Base-by-base conservation (phyloP, 2,329 filamentous ascomycete genomes). In the Emericellopsis cladophorae region DNA sequence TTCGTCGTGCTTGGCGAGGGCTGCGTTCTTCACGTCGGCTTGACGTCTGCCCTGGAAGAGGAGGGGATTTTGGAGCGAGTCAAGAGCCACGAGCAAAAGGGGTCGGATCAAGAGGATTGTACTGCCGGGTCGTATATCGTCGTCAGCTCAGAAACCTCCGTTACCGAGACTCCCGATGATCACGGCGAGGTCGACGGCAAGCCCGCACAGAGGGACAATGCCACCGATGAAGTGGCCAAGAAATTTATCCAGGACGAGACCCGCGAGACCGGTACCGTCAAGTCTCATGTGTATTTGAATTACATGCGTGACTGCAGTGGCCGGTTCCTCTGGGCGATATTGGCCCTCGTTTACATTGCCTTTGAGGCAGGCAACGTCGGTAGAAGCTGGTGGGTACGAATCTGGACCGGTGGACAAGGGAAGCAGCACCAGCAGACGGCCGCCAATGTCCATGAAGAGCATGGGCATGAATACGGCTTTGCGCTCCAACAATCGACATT, bases 211-310 rank as follows among this genome's bases (percentile, higher is more conserved):
- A 65, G 66, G 38, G 76, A 74, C 18, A 26, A 15, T n/a, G 34
- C 36, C 34, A 32, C 36, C 21, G n/a, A 11, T 14, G 26, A 18
- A 10, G 58, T 60, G 5, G 70, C 76, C 1, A 78, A 77, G 47
- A 82, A 86, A 55, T 90, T 89, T 48, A 74, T 84, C 22, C 79
- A 87, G 52, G 83, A 87, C 3, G 85, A 92, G 56, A 65, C 64
- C n/a, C 72, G 79, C 42, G 81, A 86, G 53, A 72, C 72, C 40
- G 85, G 85, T 1, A 72, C 78, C 5, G 76, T 90, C 26, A 80
- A 80, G 49, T 66, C 66, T 18, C 66, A 67, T 7, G 70, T 89
- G n/a, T 90, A 89, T 46, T 52, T 65, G 11, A 67, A 69, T 1
- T 92, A 89, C 51, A 58, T 89, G 12, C 67, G 66, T 9, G 74